Base-by-base conservation (phyloP, 1,139 yeast genomes). In the Zygosaccharomyces pseudobailii region DNA sequence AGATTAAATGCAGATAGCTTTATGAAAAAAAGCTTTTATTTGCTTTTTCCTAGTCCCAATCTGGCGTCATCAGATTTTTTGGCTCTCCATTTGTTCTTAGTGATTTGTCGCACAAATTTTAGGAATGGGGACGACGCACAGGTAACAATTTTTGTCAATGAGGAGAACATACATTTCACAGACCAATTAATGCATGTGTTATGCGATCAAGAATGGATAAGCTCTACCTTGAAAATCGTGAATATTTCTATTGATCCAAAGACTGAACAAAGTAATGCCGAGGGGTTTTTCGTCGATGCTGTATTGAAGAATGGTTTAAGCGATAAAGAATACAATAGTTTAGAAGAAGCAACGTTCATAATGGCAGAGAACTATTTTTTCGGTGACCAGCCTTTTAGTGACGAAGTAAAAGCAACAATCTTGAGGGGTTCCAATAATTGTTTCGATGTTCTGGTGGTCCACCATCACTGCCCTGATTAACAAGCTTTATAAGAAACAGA, bases 331-430 rank as follows among this genome's bases (percentile, higher is more conserved):
- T 13, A 39, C 5, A 52, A 48, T n/a, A 47, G 51, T 44, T 37
- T 59, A 9, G 63, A 61, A 35, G 63, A 59, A 36, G 55, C 59
- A 7, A 56, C 62, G 1, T 58, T 62, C 35, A 55, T 61, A 5
- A 50, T 59, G 24, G 54, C 63, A 3, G 66, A 62, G 43, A 45
- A 52, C 17, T 48, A 38, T 20, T 56, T 59, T 21, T 36, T 50
- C 1, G 46, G 46, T 4, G 47, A 45, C 22, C 47, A 51, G n/a
- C 58, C 58, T 1, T 62, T 62, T 35, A 51, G 55, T 5, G 53
- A 48, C 5, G 61, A 58, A 23, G 57, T 55, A 3, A 58, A 53
- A 35, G 43, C 50, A 2, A 43, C 53, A 1, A 55, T 62, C 6
- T 38, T 54, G 21, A 49, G 52, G 30, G 60, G 62, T 5, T 48